Conservation (phyloP, 306 rosid genomes). For the Begonia masoniana region DNA sequence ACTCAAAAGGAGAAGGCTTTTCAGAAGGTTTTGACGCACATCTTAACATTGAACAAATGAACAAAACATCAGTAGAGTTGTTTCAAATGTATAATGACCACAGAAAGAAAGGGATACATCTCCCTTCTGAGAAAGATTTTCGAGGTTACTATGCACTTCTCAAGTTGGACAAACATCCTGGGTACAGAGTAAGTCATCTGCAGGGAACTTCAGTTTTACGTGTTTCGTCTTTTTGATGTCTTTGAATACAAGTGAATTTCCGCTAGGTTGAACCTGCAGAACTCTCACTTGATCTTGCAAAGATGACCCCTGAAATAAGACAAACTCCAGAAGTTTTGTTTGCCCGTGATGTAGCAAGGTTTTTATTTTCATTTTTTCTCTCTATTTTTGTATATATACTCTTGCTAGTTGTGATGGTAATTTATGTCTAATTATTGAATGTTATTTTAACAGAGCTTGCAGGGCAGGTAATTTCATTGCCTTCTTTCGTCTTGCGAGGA, state of each 20-base stretch:
- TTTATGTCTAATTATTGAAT: slow-evolving; percentile 13
- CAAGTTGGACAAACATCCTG: slow-evolving; percentile 99
- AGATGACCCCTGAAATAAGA: slow-evolving; percentile 93
- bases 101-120: slow-evolving; percentile 74
- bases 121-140: slow-evolving; percentile 77
- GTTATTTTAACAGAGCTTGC: slow-evolving; percentile 65
- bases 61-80: slow-evolving; percentile 93
- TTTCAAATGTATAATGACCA: slow-evolving; percentile 95
- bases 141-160: slow-evolving; percentile 98
- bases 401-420: slow-evolving; percentile 8
- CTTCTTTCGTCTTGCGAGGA: slow-evolving; percentile 80
- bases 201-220: slow-evolving; percentile 15
- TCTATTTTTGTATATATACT: too few relatives aligned
- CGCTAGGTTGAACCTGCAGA: slow-evolving; percentile 97
- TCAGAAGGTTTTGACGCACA: slow-evolving; percentile 98
- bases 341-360: slow-evolving; percentile 97
- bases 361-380: slow-evolving; percentile 6
- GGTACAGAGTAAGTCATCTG: slow-evolving; percentile 63
- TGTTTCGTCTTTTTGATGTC: slow-evolving; percentile 18
- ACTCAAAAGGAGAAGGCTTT: slow-evolving; percentile 95
- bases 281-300: slow-evolving; percentile 97
- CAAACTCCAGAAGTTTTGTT: slow-evolving; percentile 83
- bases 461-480: slow-evolving; percentile 80
- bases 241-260: slow-evolving; percentile 24
- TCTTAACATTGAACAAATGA: slow-evolving; percentile 99